Percentiles rank a stretch among this genome's conserved stretches.
phyloP scores from a whole-genome alignment of 2,329 filamentous ascomycete genomes.

The Trichophyton rubrum region DNA sequence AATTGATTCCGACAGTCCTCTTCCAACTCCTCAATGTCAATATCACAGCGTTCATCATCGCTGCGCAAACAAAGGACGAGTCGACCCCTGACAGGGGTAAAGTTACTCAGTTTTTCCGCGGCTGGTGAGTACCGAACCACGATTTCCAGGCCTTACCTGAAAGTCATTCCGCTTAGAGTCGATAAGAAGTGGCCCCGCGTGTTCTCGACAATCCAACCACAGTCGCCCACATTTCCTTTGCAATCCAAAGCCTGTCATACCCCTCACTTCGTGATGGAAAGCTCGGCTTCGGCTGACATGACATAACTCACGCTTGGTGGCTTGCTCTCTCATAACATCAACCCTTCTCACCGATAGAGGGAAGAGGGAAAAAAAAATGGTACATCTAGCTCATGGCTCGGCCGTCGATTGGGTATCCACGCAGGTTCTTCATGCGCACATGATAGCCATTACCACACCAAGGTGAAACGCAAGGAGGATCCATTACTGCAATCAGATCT shows the following conservation, averaged over 20 bases:
- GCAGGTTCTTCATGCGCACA: not conserved
- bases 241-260: not conserved
- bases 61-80: not conserved
- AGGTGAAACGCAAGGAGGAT: not conserved
- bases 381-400: not conserved
- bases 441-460: slow-evolving; percentile 2
- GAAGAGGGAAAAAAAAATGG: not conserved
- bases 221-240: not conserved
- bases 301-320: not conserved
- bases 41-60: not conserved
- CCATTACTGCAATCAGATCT: not conserved
- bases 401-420: slow-evolving; percentile 3
- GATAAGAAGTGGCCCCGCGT: not conserved
- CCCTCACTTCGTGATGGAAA: not conserved
- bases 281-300: not conserved
- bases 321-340: not conserved
- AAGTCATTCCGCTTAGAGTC: not conserved
- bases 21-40: not conserved
- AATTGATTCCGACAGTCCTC: not conserved
- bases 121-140: not conserved
- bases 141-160: not conserved
- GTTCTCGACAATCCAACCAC: slow-evolving; percentile 1
- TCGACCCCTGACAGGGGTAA: not conserved
- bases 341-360: not conserved
- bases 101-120: not conserved